Percentiles rank a stretch among this genome's conserved stretches.
Evolutionary conservation across 1,284 basidiomycete species (phyloP).

Genomic region (Amylostereum areolatum): DNA sequence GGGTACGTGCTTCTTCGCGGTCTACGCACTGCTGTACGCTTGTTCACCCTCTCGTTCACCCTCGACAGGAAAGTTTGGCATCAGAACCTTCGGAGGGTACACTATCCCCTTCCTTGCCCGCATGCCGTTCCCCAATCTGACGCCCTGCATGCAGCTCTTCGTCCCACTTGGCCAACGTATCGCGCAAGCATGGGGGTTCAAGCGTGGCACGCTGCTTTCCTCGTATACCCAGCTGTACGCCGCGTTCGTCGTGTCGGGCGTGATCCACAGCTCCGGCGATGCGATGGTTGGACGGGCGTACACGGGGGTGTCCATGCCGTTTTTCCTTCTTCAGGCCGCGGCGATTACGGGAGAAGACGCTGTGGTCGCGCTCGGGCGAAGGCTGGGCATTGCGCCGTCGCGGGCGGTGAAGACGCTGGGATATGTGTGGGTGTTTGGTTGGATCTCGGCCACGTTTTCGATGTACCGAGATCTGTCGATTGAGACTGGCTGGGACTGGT

Average conservation of each 20-base stretch:
- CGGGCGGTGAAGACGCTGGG: conserved; percentile 2
- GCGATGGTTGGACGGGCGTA: conserved; percentile 12
- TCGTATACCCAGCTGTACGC: conserved; percentile 27
- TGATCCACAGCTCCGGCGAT: conserved; percentile 22
- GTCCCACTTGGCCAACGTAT: conserved; percentile 16
- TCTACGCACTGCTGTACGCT: too few species aligned
- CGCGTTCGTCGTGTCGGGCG: conserved; percentile 24
- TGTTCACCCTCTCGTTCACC: too few species aligned
- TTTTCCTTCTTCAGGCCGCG: conserved; percentile 23
- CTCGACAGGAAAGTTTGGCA: conserved; percentile 25
- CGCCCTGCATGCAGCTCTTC: conserved; percentile 11
- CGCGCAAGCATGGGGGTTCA: conserved; percentile 13
- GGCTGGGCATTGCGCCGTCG: not conserved
- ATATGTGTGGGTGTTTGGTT: conserved; percentile 11
- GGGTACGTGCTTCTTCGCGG: too few species aligned
- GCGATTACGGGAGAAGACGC: conserved; percentile 24
- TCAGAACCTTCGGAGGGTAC: conserved; percentile 20
- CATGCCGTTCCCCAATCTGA: not conserved
- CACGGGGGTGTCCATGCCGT: conserved; percentile 16
- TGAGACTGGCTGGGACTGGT: too few species aligned
- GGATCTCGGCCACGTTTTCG: not conserved
- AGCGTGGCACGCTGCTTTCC: conserved; percentile 16
- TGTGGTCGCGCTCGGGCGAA: conserved; percentile 12
- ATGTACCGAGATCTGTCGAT: too few species aligned
- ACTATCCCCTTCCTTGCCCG: conserved; percentile 1